These are phyloP conservation scores for Eucalyptus dawsonii DNA, from an alignment of 345 rosid species.

Conservation along the genomic window DNA sequence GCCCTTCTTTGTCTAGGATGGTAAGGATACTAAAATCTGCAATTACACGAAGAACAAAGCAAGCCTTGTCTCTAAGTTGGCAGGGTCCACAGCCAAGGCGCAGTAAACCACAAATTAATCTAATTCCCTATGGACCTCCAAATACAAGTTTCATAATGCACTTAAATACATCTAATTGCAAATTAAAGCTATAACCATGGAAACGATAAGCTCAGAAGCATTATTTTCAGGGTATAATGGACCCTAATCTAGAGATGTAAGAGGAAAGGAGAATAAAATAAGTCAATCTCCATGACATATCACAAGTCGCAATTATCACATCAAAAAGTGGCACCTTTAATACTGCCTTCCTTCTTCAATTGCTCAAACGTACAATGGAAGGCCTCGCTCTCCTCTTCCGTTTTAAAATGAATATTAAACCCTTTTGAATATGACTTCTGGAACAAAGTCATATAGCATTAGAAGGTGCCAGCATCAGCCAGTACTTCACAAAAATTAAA, in stretches of 20 bases:
- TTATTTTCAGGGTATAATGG: background rate
- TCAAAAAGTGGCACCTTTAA: constrained; percentile 34
- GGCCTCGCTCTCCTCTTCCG: constrained; percentile 64
- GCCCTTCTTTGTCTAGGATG: background rate
- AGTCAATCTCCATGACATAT: background rate
- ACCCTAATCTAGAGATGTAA: background rate
- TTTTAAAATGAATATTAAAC: constrained; percentile 47
- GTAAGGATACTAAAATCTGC: background rate
- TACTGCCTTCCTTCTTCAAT: constrained; percentile 52
- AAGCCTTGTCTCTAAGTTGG: background rate
- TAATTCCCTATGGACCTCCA: background rate
- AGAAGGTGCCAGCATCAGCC: constrained; percentile 3
- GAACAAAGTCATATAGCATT: constrained; percentile 13
- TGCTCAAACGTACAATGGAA: constrained; percentile 77
- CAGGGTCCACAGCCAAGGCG: background rate
- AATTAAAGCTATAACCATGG: background rate
- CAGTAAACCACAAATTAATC: background rate
- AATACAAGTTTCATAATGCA: background rate
- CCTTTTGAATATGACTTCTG: constrained; percentile 68
- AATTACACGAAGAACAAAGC: background rate
- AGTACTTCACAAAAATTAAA: background rate
- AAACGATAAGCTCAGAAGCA: background rate
- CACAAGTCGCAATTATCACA: background rate
- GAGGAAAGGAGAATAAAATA: background rate
- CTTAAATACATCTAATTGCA: background rate